Base-by-base conservation (phyloP, 208 protist species). In the Crithidia brevicula region DNA sequence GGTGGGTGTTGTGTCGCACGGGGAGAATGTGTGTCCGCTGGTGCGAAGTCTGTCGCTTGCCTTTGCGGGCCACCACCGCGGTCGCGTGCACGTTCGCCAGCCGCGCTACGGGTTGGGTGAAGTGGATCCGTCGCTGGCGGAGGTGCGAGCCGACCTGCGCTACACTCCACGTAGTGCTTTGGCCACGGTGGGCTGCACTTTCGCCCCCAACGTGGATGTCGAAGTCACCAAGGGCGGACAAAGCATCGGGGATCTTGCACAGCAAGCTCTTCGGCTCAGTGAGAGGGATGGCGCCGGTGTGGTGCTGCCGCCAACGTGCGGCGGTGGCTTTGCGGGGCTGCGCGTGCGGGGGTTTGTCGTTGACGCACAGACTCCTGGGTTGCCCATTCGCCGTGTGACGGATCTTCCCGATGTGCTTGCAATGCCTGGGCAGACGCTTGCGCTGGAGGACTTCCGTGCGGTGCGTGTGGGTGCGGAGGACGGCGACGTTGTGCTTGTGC, bases 361-460 rank as follows among this genome's bases (percentile, higher is more conserved):
- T 45, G 77, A 77, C 27, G 77, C 66, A 18, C 77, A 58, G 46
- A 70, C 74, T 49, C 63, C 60, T 2, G 28, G 43, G 10, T 11
- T 27, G 16, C 72, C 74, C 2, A 22, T 67, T 33, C 33, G 42
- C 11, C 18, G 36, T 4, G 34, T 49, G 2, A 2, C 10, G 6
- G 23, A 25, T 9, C 7, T 72, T 6, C 30, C 46, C 25, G 53
- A 50, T 5, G 83, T 74, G n/a, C 67, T 85, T 27, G 38, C 65
- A 38, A 64, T 75, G 65, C 79, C 70, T 61, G 79, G 71, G 65
- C 79, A 89, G 71, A 78, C 77, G 58, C 62, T 86, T 3, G 74
- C 83, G 58, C 72, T 89, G 69, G 83, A 86, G 72, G 83, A 89
- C 74, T 81, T 85, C 62, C 64, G 53, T n/a, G 40, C 61, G n/a